phyloP scores from a whole-genome alignment of 2,329 filamentous ascomycete species.

The Trematosphaeria pertusa region DNA sequence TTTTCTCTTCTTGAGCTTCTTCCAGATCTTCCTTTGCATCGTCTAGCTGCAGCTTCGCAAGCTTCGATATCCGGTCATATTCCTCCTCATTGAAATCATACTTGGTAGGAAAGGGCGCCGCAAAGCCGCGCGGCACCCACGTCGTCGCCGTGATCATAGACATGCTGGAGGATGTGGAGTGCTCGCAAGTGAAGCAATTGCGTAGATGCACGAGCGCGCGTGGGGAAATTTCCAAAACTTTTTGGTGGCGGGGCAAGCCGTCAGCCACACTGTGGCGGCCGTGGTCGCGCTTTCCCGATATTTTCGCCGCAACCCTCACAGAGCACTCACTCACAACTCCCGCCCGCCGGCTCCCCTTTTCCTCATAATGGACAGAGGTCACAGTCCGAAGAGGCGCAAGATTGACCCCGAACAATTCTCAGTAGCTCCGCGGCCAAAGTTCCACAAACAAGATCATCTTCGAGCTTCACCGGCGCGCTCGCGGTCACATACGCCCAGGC shows the following conservation, averaged over 20 bases:
- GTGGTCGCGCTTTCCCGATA: conserved; percentile 5
- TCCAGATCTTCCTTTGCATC: conserved; percentile 82
- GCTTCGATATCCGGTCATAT: conserved; percentile 58
- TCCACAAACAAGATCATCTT: conserved; percentile 44
- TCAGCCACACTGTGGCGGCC: conserved; percentile 25
- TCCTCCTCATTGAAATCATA: conserved; percentile 61
- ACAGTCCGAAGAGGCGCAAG: conserved; percentile 70
- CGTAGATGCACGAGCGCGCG: conserved; percentile 7
- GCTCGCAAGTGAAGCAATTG: conserved; percentile 12
- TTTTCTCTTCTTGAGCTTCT: conserved; percentile 62
- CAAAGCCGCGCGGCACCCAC: conserved; percentile 61
- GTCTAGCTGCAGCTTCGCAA: conserved; percentile 74
- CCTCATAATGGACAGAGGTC: conserved; percentile 45
- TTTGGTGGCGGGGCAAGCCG: conserved; percentile 14
- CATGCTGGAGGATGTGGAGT: conserved; percentile 38
- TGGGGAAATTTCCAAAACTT: conserved; percentile 23
- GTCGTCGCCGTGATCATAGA: conserved; percentile 64
- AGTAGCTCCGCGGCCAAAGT: conserved; percentile 58
- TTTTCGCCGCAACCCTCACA: conserved; percentile 5
- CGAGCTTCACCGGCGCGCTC: conserved; percentile 38
- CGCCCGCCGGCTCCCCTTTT: not conserved
- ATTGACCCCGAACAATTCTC: conserved; percentile 69
- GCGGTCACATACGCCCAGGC: conserved; percentile 44
- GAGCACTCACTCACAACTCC: conserved; percentile 1
- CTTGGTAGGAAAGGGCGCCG: conserved; percentile 57